These are phyloP conservation scores for Hypocrella siamensis DNA, from an alignment of 2,329 filamentous ascomycete genomes.

Conservation along the genomic window DNA sequence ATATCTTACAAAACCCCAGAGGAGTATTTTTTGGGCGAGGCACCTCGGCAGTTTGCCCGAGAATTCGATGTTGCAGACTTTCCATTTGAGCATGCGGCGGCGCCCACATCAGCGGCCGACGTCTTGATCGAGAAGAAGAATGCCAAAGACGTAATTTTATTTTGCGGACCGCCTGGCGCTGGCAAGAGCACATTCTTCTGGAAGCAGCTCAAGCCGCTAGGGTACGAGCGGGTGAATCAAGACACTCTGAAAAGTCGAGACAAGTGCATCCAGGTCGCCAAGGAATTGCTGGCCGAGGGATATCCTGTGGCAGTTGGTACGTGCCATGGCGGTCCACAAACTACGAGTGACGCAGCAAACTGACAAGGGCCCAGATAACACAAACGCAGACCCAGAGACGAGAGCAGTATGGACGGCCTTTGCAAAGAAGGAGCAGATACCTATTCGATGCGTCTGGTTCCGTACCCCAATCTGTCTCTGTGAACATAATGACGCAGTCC, in stretches of 20 bases:
- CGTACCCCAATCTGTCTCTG: constrained; percentile 52
- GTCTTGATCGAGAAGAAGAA: constrained; percentile 44
- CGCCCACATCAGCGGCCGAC: constrained; percentile 8
- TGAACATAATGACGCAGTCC: constrained; percentile 78
- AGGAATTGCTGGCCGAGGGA: constrained; percentile 45
- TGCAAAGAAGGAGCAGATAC: constrained; percentile 52
- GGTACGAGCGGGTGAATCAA: constrained; percentile 79
- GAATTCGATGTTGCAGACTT: constrained; percentile 56
- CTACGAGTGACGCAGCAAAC: not conserved
- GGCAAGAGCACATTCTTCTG: constrained; percentile 90
- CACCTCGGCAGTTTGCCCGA: constrained; percentile 48
- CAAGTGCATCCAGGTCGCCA: constrained; percentile 58
- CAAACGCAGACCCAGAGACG: constrained; percentile 72
- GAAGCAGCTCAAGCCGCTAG: constrained; percentile 58
- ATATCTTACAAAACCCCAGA: constrained; percentile 76
- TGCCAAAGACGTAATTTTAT: constrained; percentile 60
- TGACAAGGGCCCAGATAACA: constrained; percentile 59
- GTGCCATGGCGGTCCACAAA: constrained; percentile 12
- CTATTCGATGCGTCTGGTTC: constrained; percentile 78
- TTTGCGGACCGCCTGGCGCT: constrained; percentile 76
- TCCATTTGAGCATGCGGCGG: constrained; percentile 19
- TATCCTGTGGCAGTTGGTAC: constrained; percentile 64
- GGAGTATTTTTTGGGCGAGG: constrained; percentile 67
- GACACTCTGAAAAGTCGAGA: constrained; percentile 64
- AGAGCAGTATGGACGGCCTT: constrained; percentile 65